Percentiles rank a stretch among this genome's conserved stretches.
Evolutionary conservation across 2,329 filamentous ascomycete genomes (phyloP).

Genomic region (Fusarium sambucinum): DNA sequence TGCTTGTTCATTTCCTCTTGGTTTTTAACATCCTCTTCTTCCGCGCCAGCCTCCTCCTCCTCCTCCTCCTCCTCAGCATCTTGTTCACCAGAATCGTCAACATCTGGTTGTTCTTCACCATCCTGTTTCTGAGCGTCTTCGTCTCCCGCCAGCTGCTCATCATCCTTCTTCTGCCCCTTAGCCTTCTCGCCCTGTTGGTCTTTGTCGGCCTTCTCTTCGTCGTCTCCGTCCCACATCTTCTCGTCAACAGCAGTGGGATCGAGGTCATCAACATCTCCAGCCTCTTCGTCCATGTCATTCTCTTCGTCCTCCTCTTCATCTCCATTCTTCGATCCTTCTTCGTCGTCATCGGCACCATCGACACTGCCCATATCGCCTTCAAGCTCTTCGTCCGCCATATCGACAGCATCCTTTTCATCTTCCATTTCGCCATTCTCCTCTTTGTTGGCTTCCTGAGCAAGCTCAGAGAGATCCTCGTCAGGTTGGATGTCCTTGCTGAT

Average conservation of each 20-base stretch:
- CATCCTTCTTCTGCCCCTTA: conserved; percentile 75
- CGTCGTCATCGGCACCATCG: conserved; percentile 71
- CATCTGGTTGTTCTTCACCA: conserved; percentile 55
- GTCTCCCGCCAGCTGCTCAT: conserved; percentile 70
- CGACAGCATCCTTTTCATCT: conserved; percentile 86
- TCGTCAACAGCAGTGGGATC: conserved; percentile 93
- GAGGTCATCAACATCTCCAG: conserved; percentile 89
- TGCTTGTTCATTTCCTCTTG: conserved; percentile 70
- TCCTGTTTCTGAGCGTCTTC: conserved; percentile 68
- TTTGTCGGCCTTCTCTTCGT: conserved; percentile 83
- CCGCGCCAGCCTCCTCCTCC: conserved; percentile 70
- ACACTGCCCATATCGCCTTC: conserved; percentile 82
- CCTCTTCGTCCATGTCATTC: conserved; percentile 88
- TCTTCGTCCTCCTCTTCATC: conserved; percentile 74
- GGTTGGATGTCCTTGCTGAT: conserved; percentile 97
- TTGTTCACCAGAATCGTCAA: conserved; percentile 59
- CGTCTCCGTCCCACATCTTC: conserved; percentile 97
- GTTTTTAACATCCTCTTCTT: conserved; percentile 66
- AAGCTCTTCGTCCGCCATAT: conserved; percentile 92
- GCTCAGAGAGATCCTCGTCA: conserved; percentile 91
- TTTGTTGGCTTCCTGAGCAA: conserved; percentile 85
- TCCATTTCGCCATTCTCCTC: conserved; percentile 76
- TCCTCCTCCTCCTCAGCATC: conserved; percentile 69
- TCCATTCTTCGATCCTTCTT: conserved; percentile 70
- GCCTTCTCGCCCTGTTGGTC: conserved; percentile 81